Evolutionary conservation across 1,139 yeast genomes (phyloP), one percentile per base, ranked within the genome.

Genomic region (Sugiyamaella novakii): DNA sequence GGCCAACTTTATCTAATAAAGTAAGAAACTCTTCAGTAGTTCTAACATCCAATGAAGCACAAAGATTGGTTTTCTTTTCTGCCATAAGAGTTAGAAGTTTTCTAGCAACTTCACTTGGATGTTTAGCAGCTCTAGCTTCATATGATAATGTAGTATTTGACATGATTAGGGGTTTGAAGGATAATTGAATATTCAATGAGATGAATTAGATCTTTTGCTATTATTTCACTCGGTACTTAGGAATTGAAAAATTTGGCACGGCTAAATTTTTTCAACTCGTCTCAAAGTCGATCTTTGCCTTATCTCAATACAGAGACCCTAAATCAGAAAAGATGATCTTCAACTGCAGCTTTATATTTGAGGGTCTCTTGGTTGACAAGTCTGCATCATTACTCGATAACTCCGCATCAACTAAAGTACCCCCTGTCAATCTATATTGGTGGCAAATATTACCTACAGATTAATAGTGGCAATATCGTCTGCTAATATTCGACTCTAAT

Each of bases 21-120:
- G 64, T 62, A 48, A 94, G 74, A 50, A 94, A 77, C 62, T 91
- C 96, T 5, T 66, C 64, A 4, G 97, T 88, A 33, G 86, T 81
- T 53, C 80, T 78, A 17, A 92, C 95, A 67, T 94, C 99, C 18
- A 91, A 80, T n/a, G 98, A 89, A 15, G 98, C 98, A 74, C 98
- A 94, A 53, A 94, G 76, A 62, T 92, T 94, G 51, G 96, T 79
- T 67, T 87, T 74, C 68, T 94, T 94, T 40, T 72, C 66, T 47
- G 84, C 88, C 87, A 91, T 89, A 40, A 91, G 76, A 24, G 69
- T 69, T 54, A 94, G 75, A 43, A 94, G 78, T 54, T 87, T 80
- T 49, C 78, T 72, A 1, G 96, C 98, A 17, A 92, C 84, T 1
- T 92, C 84, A 15, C 95, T 84, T 1, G 80, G 70, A 63, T 88